phyloP scores from a whole-genome alignment of 2,329 filamentous ascomycete species.

The Fusarium liriodendri region DNA sequence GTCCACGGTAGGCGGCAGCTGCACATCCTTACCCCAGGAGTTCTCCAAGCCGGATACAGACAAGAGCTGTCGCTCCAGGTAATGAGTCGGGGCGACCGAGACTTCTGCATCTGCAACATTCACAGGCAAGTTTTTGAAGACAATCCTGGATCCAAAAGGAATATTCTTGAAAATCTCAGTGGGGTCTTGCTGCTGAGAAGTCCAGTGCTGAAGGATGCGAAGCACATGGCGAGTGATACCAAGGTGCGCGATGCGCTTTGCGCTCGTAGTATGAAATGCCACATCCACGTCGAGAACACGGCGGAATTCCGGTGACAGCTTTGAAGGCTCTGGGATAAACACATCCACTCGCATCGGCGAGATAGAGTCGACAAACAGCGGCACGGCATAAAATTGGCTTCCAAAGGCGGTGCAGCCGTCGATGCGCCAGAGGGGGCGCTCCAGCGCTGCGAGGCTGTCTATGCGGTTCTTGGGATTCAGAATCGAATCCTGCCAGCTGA shows the following conservation, averaged over 20 bases:
- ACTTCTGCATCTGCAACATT: slow-evolving; percentile 60
- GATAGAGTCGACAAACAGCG: slow-evolving; percentile 59
- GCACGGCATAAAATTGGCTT: slow-evolving; percentile 67
- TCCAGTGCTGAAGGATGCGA: slow-evolving; percentile 65
- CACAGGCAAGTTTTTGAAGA: slow-evolving; percentile 62
- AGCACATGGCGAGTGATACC: slow-evolving; percentile 66
- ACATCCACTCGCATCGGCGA: slow-evolving; percentile 68
- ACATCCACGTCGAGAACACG: slow-evolving; percentile 59
- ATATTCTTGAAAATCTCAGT: slow-evolving; percentile 54
- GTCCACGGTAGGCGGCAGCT: slow-evolving; percentile 60
- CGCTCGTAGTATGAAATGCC: slow-evolving; percentile 68
- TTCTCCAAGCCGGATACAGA: slow-evolving; percentile 54
- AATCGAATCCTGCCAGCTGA: slow-evolving; percentile 59
- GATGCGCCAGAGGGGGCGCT: slow-evolving; percentile 64
- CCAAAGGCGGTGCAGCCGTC: slow-evolving; percentile 68
- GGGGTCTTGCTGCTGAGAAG: slow-evolving; percentile 46
- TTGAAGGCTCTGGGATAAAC: slow-evolving; percentile 64
- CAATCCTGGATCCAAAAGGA: slow-evolving; percentile 69
- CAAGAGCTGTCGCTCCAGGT: slow-evolving; percentile 64
- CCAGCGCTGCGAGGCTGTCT: slow-evolving; percentile 62
- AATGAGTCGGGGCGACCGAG: slow-evolving; percentile 60
- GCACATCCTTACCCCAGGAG: slow-evolving; percentile 56
- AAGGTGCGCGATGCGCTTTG: slow-evolving; percentile 57
- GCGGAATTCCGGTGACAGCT: slow-evolving; percentile 55
- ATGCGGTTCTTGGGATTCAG: slow-evolving; percentile 72